A percentile compares a stretch with the other conserved stretches of the same genome.
phyloP scores from a whole-genome alignment of 2,329 filamentous ascomycete species.

The Phaeosphaeria sp. region DNA sequence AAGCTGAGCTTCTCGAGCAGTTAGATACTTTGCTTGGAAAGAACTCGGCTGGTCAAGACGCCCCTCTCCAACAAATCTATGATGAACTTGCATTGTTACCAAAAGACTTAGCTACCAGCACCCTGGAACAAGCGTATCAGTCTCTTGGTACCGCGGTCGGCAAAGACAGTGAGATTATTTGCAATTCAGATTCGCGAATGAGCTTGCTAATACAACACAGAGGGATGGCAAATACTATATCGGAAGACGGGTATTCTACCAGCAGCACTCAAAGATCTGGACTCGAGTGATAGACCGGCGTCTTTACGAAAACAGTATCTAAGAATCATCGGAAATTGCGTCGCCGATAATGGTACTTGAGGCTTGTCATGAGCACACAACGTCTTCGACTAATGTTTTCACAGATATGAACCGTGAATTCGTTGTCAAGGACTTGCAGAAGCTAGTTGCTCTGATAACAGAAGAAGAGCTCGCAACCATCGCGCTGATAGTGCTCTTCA shows the following conservation, averaged over 20 bases:
- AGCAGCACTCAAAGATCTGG: slow-evolving; percentile 33
- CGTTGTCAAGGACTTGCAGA: slow-evolving; percentile 30
- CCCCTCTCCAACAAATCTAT: slow-evolving; percentile 21
- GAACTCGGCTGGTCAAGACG: slow-evolving; percentile 19
- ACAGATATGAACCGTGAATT: slow-evolving; percentile 43
- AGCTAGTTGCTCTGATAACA: slow-evolving; percentile 34
- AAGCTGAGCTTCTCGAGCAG: slow-evolving; percentile 18
- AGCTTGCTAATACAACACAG: slow-evolving; percentile 35
- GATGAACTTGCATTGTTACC: slow-evolving; percentile 20
- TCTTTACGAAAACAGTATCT: slow-evolving; percentile 42
- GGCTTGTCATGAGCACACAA: neutral
- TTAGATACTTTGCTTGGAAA: slow-evolving; percentile 24
- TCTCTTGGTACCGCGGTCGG: slow-evolving; percentile 44
- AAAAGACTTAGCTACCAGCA: slow-evolving; percentile 11
- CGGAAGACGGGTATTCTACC: slow-evolving; percentile 37
- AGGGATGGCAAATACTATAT: slow-evolving; percentile 38
- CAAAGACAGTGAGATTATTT: slow-evolving; percentile 29
- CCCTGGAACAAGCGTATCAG: slow-evolving; percentile 27
- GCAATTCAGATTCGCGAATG: neutral
- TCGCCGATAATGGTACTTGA: slow-evolving; percentile 45
- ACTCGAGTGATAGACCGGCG: slow-evolving; percentile 21
- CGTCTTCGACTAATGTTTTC: slow-evolving; percentile 19
- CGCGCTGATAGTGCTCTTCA: slow-evolving; percentile 52
- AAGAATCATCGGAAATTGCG: slow-evolving; percentile 47
- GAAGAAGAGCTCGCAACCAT: slow-evolving; percentile 32